phyloP scores from a whole-genome alignment of 805 yeast species.

The Starmerella floricola region DNA sequence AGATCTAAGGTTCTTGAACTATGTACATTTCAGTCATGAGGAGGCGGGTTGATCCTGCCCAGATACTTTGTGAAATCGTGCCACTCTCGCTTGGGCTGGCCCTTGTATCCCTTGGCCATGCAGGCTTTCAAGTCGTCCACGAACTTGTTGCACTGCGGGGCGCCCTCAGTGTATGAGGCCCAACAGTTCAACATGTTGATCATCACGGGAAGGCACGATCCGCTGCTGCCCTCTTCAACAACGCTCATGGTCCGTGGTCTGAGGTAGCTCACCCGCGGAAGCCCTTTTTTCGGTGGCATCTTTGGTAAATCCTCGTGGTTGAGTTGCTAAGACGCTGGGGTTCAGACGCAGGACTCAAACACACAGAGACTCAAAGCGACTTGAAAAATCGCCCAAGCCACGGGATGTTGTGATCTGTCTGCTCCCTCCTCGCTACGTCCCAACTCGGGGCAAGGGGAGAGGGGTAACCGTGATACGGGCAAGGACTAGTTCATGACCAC shows the following conservation, averaged over 20 bases:
- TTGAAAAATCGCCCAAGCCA: no score
- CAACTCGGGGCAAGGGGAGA: no score
- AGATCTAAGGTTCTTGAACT: neutral
- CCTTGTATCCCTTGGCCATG: slow-evolving; percentile 36
- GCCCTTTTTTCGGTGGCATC: slow-evolving; percentile 15
- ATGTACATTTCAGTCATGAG: slow-evolving; percentile 29
- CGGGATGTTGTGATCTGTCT: no score
- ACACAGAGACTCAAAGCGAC: no score
- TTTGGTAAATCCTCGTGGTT: no score
- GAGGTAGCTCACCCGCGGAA: slow-evolving; percentile 19
- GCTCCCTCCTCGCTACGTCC: no score
- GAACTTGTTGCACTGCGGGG: slow-evolving; percentile 49
- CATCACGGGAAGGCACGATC: slow-evolving; percentile 67
- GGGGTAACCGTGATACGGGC: neutral
- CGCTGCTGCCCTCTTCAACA: slow-evolving; percentile 15
- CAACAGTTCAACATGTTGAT: slow-evolving; percentile 81
- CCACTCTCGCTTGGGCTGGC: slow-evolving; percentile 22
- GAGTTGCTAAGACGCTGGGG: no score
- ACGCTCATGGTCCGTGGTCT: slow-evolving; percentile 16
- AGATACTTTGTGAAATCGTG: slow-evolving; percentile 15
- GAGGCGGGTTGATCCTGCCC: slow-evolving; percentile 36
- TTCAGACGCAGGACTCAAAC: no score
- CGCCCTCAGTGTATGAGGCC: slow-evolving; percentile 89
- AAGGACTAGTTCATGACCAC: no score
- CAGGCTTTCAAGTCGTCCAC: slow-evolving; percentile 53